Evolutionary conservation across 2,329 filamentous ascomycete genomes (phyloP), one percentile per base, ranked within the genome.

Genomic region (Lachnellula hyalina): DNA sequence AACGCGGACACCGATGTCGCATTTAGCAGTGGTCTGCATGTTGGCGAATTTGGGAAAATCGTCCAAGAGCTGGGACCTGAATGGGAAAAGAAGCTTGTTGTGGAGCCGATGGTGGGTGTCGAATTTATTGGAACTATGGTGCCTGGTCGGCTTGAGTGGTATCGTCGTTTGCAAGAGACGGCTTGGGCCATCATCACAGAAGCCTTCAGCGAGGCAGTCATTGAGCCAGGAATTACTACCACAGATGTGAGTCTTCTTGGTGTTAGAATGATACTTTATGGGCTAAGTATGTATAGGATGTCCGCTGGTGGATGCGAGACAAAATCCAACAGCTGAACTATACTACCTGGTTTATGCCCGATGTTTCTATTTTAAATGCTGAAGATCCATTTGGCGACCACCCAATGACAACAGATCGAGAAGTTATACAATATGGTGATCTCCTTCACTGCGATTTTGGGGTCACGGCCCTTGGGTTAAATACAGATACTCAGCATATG

Each of bases 231-330:
- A 0, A 56, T 59, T 47, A 76, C 75, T 19, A 77, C 73, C 2
- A 74, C 74, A 44, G 54, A 51, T 32, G 61, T 63, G 51, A 21
- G 53, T 41, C 2, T 53, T 19, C 41, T 7, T 51, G 67, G n/a
- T 38, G 4, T 14, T 23, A 23, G 0, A 17, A 2, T 12, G 3
- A 11, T 9, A 2, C 11, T 19, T n/a, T 25, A 14, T 1, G 5
- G 19, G 19, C 41, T 54, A 12, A 47, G 8, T 40, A 15, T 23
- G 12, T 11, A 19, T n/a, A 65, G 67, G 77, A 78, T 53, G 68
- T 79, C 2, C 75, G 76, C 60, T 79, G 77, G 77, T 78, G 75
- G 75, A 69, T 79, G 66, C 70, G 76, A n/a, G 75, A 77, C 40
- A 73, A 71, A 60, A 71, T 78, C 21, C 74, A 77, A 63, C 68